These are phyloP conservation scores for Cyclanthera cordifolia DNA, from an alignment of 306 rosid species.

Conservation along the genomic window DNA sequence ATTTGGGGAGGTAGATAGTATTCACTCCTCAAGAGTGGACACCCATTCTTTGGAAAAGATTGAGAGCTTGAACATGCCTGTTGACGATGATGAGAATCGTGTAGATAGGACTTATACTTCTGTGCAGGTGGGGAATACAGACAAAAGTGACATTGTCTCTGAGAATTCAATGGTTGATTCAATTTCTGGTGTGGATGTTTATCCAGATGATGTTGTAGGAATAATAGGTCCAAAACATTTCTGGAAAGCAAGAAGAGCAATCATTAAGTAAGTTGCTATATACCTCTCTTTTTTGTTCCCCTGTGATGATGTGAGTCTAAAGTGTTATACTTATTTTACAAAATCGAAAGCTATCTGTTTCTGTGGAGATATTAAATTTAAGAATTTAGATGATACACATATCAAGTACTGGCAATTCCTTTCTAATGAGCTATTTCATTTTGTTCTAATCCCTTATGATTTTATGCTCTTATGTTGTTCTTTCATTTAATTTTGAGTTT, in stretches of 20 bases:
- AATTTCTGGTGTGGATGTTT: constrained; percentile 33
- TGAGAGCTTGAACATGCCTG: constrained; percentile 30
- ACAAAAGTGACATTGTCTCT: constrained; percentile 49
- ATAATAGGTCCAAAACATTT: constrained; percentile 84
- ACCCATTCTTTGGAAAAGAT: constrained; percentile 22
- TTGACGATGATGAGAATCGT: constrained; percentile 23
- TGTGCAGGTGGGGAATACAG: constrained; percentile 27
- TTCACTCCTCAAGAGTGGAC: constrained; percentile 21
- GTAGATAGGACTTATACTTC: constrained; percentile 27
- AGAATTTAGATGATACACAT: neutral
- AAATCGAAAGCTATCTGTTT: neutral
- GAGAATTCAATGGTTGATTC: constrained; percentile 57
- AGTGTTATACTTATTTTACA: neutral
- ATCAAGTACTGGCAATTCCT: neutral
- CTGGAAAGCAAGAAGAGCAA: constrained; percentile 94
- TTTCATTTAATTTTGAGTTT: constrained; percentile 1
- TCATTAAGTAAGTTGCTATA: constrained; percentile 58
- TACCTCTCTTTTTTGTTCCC: constrained; percentile 12
- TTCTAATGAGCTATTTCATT: neutral
- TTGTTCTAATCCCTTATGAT: constrained; percentile 5
- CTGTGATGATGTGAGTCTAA: constrained; percentile 15
- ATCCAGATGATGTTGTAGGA: constrained; percentile 85
- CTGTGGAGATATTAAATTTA: neutral
- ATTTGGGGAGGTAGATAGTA: constrained; percentile 27
- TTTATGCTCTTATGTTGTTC: neutral